Conservation (phyloP, 108 stramenopile species). For the Fragilaria radians region DNA sequence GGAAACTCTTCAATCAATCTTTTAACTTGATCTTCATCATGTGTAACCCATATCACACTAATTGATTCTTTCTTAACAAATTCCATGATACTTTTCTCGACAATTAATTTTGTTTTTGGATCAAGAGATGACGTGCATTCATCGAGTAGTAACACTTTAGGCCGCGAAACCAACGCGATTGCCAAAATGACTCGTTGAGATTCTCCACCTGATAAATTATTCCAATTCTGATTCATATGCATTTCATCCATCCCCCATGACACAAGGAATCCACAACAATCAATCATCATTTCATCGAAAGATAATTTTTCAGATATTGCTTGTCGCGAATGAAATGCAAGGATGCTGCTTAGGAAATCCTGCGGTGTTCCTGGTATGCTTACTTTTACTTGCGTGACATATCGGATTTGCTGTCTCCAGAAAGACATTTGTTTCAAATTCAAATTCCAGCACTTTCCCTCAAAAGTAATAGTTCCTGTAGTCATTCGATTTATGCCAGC, state of each 20-base stretch:
- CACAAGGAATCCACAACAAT: slow-evolving; percentile 20
- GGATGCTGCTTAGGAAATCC: slow-evolving; percentile 26
- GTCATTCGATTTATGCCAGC: slow-evolving; percentile 48
- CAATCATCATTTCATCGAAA: slow-evolving; percentile 17
- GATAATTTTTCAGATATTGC: slow-evolving; percentile 8
- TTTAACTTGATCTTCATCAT: slow-evolving; percentile 3
- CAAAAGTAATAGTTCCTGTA: not conserved
- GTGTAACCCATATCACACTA: not conserved
- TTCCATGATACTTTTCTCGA: slow-evolving; percentile 28
- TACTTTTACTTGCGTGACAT: slow-evolving; percentile 67
- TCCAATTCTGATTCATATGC: slow-evolving; percentile 50
- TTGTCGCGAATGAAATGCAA: slow-evolving; percentile 12
- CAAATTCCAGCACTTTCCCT: not conserved
- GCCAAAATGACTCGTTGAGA: slow-evolving; percentile 75
- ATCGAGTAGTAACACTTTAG: slow-evolving; percentile 58
- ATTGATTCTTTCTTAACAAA: not conserved
- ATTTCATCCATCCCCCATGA: slow-evolving; percentile 24
- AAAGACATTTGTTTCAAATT: slow-evolving; percentile 14
- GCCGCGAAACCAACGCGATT: slow-evolving; percentile 52
- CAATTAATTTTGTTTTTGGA: slow-evolving; percentile 18
- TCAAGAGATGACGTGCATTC: slow-evolving; percentile 63
- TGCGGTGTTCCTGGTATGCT: slow-evolving; percentile 37
- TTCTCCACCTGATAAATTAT: slow-evolving; percentile 76
- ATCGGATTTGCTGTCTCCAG: slow-evolving; percentile 53
- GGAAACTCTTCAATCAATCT: too few species aligned